These are phyloP conservation scores for Chimonanthus salicifolius DNA, from an alignment of 164 flowering plant genomes.

Conservation along the genomic window DNA sequence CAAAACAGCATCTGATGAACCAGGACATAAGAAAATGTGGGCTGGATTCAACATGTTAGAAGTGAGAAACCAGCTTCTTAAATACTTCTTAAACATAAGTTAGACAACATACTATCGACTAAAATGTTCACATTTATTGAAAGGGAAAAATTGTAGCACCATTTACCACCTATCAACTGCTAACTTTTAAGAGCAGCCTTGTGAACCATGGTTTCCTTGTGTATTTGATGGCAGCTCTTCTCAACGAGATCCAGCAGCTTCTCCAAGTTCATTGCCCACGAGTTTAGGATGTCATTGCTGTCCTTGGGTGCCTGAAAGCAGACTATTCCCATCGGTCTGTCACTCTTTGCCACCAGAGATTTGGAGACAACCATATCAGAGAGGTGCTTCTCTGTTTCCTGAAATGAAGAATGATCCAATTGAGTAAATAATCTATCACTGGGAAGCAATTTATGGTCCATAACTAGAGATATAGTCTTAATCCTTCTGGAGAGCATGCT, in stretches of 20 bases:
- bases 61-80: too few species aligned
- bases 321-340: slow-evolving; percentile 76
- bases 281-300: slow-evolving; percentile 85
- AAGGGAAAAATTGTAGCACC: too few species aligned
- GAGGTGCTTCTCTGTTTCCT: slow-evolving; percentile 94
- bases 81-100: too few species aligned
- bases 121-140: too few species aligned
- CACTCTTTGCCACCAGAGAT: slow-evolving; percentile 85
- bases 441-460: too few species aligned
- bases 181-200: slow-evolving; percentile 70
- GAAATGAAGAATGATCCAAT: slow-evolving; percentile 5
- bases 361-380: slow-evolving; percentile 93
- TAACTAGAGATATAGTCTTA: too few species aligned
- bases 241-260: slow-evolving; percentile 93
- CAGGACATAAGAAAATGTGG: too few species aligned
- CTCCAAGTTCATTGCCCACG: slow-evolving; percentile 91
- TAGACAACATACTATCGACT: too few species aligned
- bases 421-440: too few species aligned
- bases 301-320: slow-evolving; percentile 77
- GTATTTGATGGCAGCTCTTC: slow-evolving; percentile 98
- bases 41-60: too few species aligned
- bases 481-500: too few species aligned
- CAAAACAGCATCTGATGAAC: too few species aligned
- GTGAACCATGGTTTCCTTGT: slow-evolving; percentile 98
- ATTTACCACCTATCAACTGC: background rate